Conservation (phyloP, 805 yeast genomes). For the Zygoascus biomembranicola region DNA sequence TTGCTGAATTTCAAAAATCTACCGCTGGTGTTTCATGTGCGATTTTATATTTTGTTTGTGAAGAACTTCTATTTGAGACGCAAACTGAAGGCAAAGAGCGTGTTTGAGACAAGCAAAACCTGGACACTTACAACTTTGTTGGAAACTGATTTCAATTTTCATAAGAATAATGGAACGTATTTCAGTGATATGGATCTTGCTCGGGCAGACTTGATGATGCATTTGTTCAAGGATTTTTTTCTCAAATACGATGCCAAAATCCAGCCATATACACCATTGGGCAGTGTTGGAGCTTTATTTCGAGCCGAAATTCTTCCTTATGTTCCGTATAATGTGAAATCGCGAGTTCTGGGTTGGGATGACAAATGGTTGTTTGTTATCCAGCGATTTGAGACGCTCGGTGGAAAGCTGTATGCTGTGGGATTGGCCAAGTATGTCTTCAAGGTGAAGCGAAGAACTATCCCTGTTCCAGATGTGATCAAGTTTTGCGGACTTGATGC, state of each 20-base stretch:
- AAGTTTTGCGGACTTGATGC: conserved; percentile 47
- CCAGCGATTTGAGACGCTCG: conserved; percentile 45
- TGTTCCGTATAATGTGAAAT: conserved; percentile 44
- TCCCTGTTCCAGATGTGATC: conserved; percentile 55
- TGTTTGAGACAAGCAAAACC: conserved; percentile 37
- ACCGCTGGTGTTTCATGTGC: conserved; percentile 56
- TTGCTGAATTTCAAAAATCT: conserved; percentile 50
- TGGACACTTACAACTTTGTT: conserved; percentile 58
- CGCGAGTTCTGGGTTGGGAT: conserved; percentile 74
- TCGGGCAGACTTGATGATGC: conserved; percentile 54
- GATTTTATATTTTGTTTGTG: conserved; percentile 48
- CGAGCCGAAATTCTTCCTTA: conserved; percentile 67
- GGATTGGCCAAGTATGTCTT: conserved; percentile 74
- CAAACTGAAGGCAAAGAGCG: conserved; percentile 12
- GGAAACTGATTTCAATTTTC: conserved; percentile 81
- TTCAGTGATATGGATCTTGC: conserved; percentile 74
- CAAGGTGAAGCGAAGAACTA: conserved; percentile 69
- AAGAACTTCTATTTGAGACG: conserved; percentile 33
- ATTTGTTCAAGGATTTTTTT: conserved; percentile 50
- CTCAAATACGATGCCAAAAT: conserved; percentile 34
- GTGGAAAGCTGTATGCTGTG: conserved; percentile 42
- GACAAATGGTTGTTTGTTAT: conserved; percentile 74
- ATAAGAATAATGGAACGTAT: conserved; percentile 83
- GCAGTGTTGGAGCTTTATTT: conserved; percentile 58
- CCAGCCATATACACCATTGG: conserved; percentile 69